A percentile compares a stretch with the other conserved stretches of the same genome.
phyloP scores from a whole-genome alignment of 768 basidiomycete species.

The Phlebiopsis flavidoalba region DNA sequence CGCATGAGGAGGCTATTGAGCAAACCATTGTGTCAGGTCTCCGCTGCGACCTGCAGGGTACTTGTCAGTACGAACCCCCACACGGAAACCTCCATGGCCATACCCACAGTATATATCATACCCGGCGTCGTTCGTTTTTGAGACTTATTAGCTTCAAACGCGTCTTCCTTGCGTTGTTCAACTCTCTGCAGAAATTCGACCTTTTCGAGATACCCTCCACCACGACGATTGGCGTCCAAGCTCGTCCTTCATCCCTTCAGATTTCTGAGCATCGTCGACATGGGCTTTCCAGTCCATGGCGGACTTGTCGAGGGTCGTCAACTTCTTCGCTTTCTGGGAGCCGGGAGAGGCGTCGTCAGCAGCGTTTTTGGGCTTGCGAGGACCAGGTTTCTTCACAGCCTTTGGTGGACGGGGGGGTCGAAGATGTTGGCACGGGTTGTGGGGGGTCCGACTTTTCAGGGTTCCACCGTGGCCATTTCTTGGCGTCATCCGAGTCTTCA shows the following conservation, averaged over 20 bases:
- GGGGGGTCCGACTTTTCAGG: conserved; percentile 3
- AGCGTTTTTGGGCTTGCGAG: conserved; percentile 58
- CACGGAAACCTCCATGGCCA: not conserved
- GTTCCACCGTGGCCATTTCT: conserved; percentile 62
- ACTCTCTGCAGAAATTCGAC: conserved; percentile 80
- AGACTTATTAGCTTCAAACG: conserved; percentile 49
- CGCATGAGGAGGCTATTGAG: no score
- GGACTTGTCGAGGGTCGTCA: conserved; percentile 82
- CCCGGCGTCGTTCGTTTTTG: conserved; percentile 47
- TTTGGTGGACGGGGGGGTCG: conserved; percentile 15
- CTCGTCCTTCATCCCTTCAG: conserved; percentile 52
- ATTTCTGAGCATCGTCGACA: conserved; percentile 35
- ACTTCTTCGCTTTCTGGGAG: conserved; percentile 60
- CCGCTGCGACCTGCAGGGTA: no score
- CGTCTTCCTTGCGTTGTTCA: conserved; percentile 63
- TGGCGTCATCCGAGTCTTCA: conserved; percentile 70
- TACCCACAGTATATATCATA: not conserved
- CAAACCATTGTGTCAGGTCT: no score
- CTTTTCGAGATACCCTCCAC: conserved; percentile 81
- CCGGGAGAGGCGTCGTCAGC: conserved; percentile 49
- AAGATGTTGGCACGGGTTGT: conserved; percentile 11
- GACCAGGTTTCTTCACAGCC: conserved; percentile 46
- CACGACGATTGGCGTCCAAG: conserved; percentile 66
- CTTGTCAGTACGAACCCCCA: no score
- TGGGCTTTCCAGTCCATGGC: conserved; percentile 83